Conservation (phyloP, 768 basidiomycete species). For the Serendipita sp. region DNA sequence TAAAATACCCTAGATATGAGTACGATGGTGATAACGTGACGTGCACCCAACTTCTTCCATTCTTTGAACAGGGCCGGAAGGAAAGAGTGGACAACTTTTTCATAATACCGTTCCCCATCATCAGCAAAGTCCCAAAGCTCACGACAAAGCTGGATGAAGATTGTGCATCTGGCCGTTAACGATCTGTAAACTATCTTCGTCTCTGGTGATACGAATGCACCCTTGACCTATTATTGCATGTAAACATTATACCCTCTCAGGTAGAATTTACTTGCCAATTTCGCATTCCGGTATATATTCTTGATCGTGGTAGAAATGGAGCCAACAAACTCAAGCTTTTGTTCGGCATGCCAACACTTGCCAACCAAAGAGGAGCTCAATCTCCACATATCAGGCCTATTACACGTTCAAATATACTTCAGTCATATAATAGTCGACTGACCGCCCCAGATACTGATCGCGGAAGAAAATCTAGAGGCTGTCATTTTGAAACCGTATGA, state of each 20-base stretch:
- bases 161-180: conserved; percentile 77
- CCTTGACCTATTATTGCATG: conserved; percentile 41
- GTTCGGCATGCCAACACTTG: conserved; percentile 65
- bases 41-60: conserved; percentile 73
- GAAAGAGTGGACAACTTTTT: conserved; percentile 96
- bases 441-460: conserved; percentile 83
- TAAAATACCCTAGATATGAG: conserved; percentile 87
- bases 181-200: conserved; percentile 84
- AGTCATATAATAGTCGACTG: background rate
- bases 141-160: conserved; percentile 91
- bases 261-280: conserved; percentile 31
- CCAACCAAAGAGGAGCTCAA: conserved; percentile 67
- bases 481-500: conserved; percentile 32
- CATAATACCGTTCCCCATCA: conserved; percentile 88
- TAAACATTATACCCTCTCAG: background rate
- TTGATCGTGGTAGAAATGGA: conserved; percentile 70
- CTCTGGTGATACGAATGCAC: conserved; percentile 60
- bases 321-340: conserved; percentile 76
- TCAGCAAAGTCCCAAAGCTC: conserved; percentile 96
- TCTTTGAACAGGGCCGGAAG: conserved; percentile 74
- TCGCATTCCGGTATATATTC: conserved; percentile 52
- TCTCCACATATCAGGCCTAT: conserved; percentile 81
- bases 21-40: conserved; percentile 87
- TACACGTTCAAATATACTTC: background rate
- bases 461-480: conserved; percentile 84